Conservation (phyloP, 1,284 basidiomycete genomes). For the Mrakiaceae sp. region DNA sequence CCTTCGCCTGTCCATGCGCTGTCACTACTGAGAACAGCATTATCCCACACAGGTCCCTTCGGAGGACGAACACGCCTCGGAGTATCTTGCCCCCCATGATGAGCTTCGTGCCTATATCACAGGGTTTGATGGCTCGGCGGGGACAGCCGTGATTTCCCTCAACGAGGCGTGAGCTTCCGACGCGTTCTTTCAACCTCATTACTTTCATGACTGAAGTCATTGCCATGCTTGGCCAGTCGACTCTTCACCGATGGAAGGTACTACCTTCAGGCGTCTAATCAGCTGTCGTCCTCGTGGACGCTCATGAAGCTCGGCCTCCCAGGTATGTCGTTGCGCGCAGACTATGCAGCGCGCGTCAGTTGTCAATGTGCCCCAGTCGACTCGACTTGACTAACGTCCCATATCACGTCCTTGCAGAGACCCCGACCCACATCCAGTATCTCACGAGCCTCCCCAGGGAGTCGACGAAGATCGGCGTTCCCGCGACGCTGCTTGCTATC, state of each 20-base stretch:
- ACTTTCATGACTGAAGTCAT: constrained; percentile 2
- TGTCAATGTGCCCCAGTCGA: not conserved
- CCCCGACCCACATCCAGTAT: constrained; percentile 39
- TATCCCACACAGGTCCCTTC: constrained; percentile 46
- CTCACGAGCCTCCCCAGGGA: constrained; percentile 37
- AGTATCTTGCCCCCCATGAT: constrained; percentile 77
- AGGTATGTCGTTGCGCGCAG: too few species aligned
- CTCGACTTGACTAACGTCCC: not conserved
- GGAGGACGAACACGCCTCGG: constrained; percentile 83
- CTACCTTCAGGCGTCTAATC: constrained; percentile 80
- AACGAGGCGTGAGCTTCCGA: constrained; percentile 44
- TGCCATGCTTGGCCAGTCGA: constrained; percentile 28
- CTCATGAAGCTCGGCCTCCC: constrained; percentile 74
- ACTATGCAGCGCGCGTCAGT: not conserved
- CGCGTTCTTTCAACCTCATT: constrained; percentile 7
- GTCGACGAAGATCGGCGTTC: constrained; percentile 61
- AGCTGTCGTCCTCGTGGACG: constrained; percentile 79
- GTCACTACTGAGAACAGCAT: not conserved
- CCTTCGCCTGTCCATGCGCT: not conserved
- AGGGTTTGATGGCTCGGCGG: constrained; percentile 87
- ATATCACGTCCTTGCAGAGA: constrained; percentile 2
- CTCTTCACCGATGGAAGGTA: constrained; percentile 91
- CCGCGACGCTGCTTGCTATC: constrained; percentile 56
- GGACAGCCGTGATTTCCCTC: constrained; percentile 66
- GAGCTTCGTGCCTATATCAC: constrained; percentile 76